Evolutionary conservation across 805 yeast genomes (phyloP).

Genomic region (Kodamaea kaohsiungensis): DNA sequence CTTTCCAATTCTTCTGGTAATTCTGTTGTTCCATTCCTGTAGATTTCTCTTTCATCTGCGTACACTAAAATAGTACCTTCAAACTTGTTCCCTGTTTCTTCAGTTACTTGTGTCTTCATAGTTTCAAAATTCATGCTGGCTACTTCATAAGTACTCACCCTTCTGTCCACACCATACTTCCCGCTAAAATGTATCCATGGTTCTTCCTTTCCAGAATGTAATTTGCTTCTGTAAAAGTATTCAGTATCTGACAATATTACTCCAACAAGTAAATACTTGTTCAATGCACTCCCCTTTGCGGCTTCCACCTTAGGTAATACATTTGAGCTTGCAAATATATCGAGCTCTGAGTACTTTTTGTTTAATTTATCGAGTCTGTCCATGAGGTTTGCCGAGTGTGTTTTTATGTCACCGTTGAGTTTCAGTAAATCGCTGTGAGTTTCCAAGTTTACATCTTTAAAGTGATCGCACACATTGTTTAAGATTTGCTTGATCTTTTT

Average conservation of each 20-base stretch:
- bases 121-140: slow-evolving; percentile 22
- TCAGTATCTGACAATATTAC: slow-evolving; percentile 32
- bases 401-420: slow-evolving; percentile 21
- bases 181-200: slow-evolving; percentile 25
- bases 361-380: slow-evolving; percentile 21
- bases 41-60: slow-evolving; percentile 15
- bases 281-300: slow-evolving; percentile 1
- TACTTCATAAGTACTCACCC: slow-evolving; percentile 17
- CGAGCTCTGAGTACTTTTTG: slow-evolving; percentile 16
- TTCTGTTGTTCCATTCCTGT: slow-evolving; percentile 1
- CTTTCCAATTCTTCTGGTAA: slow-evolving; percentile 3
- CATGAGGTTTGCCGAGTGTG: slow-evolving; percentile 17
- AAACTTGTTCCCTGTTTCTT: slow-evolving; percentile 13
- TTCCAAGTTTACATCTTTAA: slow-evolving; percentile 14
- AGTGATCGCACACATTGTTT: slow-evolving; percentile 20
- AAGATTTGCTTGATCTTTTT: slow-evolving; percentile 33
- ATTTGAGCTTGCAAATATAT: slow-evolving; percentile 12
- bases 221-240: slow-evolving; percentile 26
- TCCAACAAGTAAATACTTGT: slow-evolving; percentile 22
- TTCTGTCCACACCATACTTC: slow-evolving; percentile 8
- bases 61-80: slow-evolving; percentile 21
- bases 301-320: neutral
- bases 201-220: slow-evolving; percentile 12
- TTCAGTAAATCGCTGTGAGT: slow-evolving; percentile 18
- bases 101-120: slow-evolving; percentile 18